These are phyloP conservation scores for Blepharisma stoltei DNA, from an alignment of 73 alveolate genomes.

Conservation along the genomic window DNA sequence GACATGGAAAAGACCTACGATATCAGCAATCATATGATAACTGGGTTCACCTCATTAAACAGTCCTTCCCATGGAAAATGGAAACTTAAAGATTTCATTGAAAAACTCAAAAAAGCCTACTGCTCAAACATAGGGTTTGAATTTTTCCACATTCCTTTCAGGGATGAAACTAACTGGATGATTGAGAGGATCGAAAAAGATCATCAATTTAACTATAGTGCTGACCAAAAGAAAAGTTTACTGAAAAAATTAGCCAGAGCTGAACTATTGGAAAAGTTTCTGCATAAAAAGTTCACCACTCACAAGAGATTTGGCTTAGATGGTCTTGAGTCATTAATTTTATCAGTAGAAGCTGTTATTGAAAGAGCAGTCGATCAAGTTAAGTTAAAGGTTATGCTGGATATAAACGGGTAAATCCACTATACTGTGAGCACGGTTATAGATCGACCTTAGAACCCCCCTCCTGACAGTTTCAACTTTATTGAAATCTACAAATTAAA, in stretches of 20 bases:
- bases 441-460: too few relatives aligned
- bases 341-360: slow-evolving; percentile 52
- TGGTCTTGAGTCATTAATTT: slow-evolving; percentile 40
- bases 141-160: slow-evolving; percentile 72
- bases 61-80: slow-evolving; percentile 37
- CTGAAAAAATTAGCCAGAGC: slow-evolving; percentile 73
- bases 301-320: slow-evolving; percentile 84
- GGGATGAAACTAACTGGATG: slow-evolving; percentile 80
- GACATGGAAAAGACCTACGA: slow-evolving; percentile 11
- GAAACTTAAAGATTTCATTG: slow-evolving; percentile 79
- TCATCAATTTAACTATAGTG: slow-evolving; percentile 46
- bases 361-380: slow-evolving; percentile 49
- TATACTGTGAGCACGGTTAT: too few relatives aligned
- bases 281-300: slow-evolving; percentile 78
- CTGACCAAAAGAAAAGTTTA: slow-evolving; percentile 45
- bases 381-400: too few relatives aligned
- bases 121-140: slow-evolving; percentile 77
- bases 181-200: slow-evolving; percentile 70
- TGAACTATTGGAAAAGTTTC: slow-evolving; percentile 65
- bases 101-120: slow-evolving; percentile 62
- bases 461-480: too few relatives aligned
- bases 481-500: too few relatives aligned
- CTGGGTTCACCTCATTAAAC: background rate
- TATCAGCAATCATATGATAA: slow-evolving; percentile 16
- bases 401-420: too few relatives aligned